These are phyloP conservation scores for Backusella tuberculispora DNA, from an alignment of 192 early-diverging fungal genomes.

Conservation along the genomic window DNA sequence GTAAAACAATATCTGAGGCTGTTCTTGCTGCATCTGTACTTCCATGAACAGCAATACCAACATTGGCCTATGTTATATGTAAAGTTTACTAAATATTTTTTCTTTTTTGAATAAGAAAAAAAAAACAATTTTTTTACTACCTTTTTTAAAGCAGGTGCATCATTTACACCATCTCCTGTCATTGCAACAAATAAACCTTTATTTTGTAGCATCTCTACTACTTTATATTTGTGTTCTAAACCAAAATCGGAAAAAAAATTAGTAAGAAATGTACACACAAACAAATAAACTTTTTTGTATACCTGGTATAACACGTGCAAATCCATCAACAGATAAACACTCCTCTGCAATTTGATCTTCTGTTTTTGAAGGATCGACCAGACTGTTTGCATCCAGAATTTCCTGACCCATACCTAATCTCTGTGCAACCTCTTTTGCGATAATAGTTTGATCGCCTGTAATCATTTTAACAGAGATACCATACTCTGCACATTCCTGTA, in stretches of 20 bases:
- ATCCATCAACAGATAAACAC: constrained; percentile 68
- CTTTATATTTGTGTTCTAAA: constrained; percentile 76
- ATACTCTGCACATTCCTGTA: constrained; percentile 61
- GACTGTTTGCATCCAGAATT: constrained; percentile 65
- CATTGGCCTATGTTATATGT: constrained; percentile 51
- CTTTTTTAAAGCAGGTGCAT: constrained; percentile 82
- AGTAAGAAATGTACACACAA: neutral
- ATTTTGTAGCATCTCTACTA: constrained; percentile 73
- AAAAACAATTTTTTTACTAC: too few species aligned
- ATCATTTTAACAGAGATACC: constrained; percentile 81
- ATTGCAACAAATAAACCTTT: constrained; percentile 62
- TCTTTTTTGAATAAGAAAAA: constrained; percentile 48
- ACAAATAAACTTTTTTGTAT: constrained; percentile 27
- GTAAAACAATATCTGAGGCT: constrained; percentile 76
- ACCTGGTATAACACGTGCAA: constrained; percentile 76
- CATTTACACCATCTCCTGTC: constrained; percentile 87
- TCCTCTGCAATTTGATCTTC: constrained; percentile 63
- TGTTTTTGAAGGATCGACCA: constrained; percentile 48
- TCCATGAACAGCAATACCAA: constrained; percentile 79
- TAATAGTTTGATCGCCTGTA: constrained; percentile 77
- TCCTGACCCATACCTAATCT: constrained; percentile 69
- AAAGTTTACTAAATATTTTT: neutral
- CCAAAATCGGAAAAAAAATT: neutral
- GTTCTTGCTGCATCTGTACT: constrained; percentile 81
- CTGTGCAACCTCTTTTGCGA: constrained; percentile 72